Evolutionary conservation across 2,329 filamentous ascomycete species (phyloP).

Genomic region (Uncinocarpus reesii): DNA sequence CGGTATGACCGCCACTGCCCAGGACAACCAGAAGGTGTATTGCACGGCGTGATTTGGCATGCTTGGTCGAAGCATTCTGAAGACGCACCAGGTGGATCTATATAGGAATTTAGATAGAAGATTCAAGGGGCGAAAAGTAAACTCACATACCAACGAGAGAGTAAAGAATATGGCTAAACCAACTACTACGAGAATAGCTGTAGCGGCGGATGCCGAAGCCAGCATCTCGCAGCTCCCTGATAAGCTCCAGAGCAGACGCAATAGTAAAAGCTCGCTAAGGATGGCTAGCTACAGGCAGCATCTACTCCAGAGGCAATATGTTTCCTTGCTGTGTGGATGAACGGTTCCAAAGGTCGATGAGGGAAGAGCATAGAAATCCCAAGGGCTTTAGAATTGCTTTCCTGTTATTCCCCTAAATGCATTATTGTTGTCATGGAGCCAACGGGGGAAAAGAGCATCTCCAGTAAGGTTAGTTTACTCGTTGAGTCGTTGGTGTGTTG

Average conservation of each 20-base stretch:
- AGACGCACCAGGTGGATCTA: slow-evolving; percentile 4
- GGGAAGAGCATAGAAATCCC: too few species aligned
- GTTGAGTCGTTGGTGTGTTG: not conserved
- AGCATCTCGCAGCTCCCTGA: not conserved
- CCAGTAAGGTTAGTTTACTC: not conserved
- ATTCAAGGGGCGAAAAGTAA: not conserved
- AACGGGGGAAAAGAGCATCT: too few species aligned
- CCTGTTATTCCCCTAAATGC: too few species aligned
- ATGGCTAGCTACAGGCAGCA: not conserved
- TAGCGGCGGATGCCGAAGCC: not conserved
- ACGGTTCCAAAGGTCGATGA: too few species aligned
- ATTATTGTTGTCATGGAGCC: too few species aligned
- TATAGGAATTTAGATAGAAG: not conserved
- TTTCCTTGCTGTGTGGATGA: too few species aligned
- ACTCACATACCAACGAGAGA: slow-evolving; percentile 1
- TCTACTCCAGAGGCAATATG: too few species aligned
- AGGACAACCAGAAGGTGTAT: slow-evolving; percentile 66
- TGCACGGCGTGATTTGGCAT: not conserved
- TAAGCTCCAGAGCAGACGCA: too few species aligned
- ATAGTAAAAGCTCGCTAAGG: too few species aligned
- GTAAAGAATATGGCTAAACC: not conserved
- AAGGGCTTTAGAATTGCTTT: too few species aligned
- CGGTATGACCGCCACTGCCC: slow-evolving; percentile 86
- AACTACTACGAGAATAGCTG: slow-evolving; percentile 1
- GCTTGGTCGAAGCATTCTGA: not conserved